phyloP scores from a whole-genome alignment of 176 grass and related monocot genomes.

The Stipa capillata region DNA sequence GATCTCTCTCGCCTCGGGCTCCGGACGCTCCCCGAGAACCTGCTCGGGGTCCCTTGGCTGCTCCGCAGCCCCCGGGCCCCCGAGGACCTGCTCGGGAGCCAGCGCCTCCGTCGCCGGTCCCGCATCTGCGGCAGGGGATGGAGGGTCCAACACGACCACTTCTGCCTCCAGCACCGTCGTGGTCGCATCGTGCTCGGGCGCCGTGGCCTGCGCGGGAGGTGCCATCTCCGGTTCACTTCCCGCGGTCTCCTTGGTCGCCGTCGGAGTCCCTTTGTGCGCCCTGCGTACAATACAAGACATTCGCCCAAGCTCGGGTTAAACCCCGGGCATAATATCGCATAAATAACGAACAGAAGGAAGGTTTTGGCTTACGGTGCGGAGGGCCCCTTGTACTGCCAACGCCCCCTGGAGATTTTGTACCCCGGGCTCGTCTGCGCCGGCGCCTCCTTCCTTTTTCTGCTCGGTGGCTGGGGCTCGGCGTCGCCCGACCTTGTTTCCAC shows the following conservation, averaged over 20 bases:
- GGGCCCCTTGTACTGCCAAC: neutral
- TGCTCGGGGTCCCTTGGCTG: too few relatives aligned
- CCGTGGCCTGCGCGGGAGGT: neutral
- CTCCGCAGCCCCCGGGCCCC: too few relatives aligned
- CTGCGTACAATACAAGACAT: neutral
- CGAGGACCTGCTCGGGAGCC: too few relatives aligned
- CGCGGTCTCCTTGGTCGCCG: neutral
- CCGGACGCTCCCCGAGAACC: too few relatives aligned
- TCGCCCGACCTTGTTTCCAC: neutral
- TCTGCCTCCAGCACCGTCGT: neutral
- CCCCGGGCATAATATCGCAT: neutral
- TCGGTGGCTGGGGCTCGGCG: neutral
- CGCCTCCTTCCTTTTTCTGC: neutral
- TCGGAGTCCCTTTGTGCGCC: neutral
- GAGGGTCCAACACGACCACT: neutral
- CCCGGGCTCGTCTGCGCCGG: neutral
- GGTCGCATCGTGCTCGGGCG: too few relatives aligned
- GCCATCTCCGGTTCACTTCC: neutral
- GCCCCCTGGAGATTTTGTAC: neutral
- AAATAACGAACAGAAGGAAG: neutral
- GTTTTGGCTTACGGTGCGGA: neutral
- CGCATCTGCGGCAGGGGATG: too few relatives aligned
- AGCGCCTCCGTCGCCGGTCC: too few relatives aligned
- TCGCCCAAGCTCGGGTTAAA: neutral
- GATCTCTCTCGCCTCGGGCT: too few relatives aligned